Evolutionary conservation across 2,329 filamentous ascomycete species (phyloP).

Genomic region (Cladosporium sp.): DNA sequence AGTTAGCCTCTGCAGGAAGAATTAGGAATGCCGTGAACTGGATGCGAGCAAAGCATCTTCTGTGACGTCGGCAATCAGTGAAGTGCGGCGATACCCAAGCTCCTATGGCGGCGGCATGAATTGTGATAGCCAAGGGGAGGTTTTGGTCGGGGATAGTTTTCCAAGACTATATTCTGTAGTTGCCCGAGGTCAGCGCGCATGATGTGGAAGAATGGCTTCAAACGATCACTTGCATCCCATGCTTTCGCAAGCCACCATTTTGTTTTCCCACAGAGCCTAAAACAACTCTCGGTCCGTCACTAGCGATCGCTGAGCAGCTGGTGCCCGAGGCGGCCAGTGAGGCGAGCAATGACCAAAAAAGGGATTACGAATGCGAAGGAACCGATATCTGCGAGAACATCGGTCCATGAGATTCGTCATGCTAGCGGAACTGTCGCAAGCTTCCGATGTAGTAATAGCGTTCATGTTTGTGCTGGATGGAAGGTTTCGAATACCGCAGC

Average conservation of each 20-base stretch:
- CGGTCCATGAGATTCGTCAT: too few species aligned
- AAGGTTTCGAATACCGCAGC: too few species aligned
- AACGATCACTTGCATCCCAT: background rate
- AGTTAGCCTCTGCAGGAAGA: constrained; percentile 37
- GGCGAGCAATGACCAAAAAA: too few species aligned
- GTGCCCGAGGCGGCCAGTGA: too few species aligned
- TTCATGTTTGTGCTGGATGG: too few species aligned
- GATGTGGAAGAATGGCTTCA: background rate
- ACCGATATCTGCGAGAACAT: too few species aligned
- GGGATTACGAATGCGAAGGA: too few species aligned
- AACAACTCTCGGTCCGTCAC: background rate
- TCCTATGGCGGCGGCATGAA: background rate
- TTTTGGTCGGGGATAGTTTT: background rate
- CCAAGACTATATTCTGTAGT: background rate
- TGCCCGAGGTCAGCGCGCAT: background rate
- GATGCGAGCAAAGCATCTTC: background rate
- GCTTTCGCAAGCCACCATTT: background rate
- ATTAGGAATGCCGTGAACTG: background rate
- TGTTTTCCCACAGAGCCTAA: background rate
- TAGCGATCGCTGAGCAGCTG: background rate
- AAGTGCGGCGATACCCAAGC: background rate
- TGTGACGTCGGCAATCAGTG: background rate
- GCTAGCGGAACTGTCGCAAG: too few species aligned
- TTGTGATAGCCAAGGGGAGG: background rate
- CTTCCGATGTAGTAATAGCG: too few species aligned